Conservation (phyloP, 169 alveolate species). For the Plasmodium vivax region DNA sequence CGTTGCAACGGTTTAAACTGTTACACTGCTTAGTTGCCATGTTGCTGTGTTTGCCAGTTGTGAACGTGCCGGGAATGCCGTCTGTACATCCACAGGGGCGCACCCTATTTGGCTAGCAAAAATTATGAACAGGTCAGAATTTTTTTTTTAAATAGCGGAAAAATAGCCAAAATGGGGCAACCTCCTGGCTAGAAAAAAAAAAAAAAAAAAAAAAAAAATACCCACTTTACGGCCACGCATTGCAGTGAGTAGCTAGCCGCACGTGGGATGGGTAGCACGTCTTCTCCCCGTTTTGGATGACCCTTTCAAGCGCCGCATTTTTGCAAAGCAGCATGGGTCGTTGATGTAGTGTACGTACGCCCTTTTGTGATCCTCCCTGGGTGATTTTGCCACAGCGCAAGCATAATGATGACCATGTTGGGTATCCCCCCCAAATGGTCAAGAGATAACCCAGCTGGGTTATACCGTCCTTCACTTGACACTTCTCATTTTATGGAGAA, state of each 20-base stretch:
- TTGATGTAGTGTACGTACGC: neutral
- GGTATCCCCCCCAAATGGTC: neutral
- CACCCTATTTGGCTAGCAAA: neutral
- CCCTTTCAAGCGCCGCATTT: neutral
- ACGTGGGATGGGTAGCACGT: neutral
- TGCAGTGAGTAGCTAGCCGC: neutral
- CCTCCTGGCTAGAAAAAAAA: neutral
- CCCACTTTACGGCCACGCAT: neutral
- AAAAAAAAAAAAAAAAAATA: neutral
- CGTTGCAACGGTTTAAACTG: neutral
- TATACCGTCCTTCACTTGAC: neutral
- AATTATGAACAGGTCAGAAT: constrained; percentile 20
- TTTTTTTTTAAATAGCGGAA: neutral
- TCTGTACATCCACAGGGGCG: neutral
- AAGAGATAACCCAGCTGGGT: neutral
- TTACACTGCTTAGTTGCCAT: neutral
- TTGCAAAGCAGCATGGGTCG: neutral
- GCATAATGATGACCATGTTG: neutral
- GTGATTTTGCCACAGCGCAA: neutral
- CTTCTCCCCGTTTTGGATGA: neutral
- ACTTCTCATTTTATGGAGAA: neutral
- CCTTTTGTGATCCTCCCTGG: neutral
- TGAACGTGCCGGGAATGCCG: neutral
- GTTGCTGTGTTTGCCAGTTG: neutral
- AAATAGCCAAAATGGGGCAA: constrained; percentile 1